Conservation (phyloP, 257 asterid genomes). For the Solanum pinnatisectum region DNA sequence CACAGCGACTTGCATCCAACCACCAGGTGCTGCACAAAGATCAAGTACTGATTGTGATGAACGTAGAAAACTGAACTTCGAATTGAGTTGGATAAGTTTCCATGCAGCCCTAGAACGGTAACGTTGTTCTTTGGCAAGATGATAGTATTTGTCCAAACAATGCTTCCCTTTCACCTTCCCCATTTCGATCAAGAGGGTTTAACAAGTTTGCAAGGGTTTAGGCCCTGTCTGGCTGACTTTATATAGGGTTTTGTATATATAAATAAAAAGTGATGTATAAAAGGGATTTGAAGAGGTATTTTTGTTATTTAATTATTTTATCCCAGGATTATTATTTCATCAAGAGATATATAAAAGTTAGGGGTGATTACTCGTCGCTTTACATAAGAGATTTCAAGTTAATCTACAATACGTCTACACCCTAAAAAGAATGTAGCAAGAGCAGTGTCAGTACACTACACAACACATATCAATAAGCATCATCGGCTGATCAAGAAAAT, state of each 20-base stretch:
- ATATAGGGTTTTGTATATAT: neutral
- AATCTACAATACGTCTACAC: neutral
- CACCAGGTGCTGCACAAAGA: slow-evolving; percentile 98
- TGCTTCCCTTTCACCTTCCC: slow-evolving; percentile 94
- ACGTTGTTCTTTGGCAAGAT: slow-evolving; percentile 79
- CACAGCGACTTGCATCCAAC: slow-evolving; percentile 94
- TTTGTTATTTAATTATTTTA: too few species aligned
- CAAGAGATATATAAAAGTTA: neutral
- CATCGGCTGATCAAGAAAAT: neutral
- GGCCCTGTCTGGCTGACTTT: neutral
- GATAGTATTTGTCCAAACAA: slow-evolving; percentile 73
- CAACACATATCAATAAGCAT: neutral
- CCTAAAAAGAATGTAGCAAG: too few species aligned
- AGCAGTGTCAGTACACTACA: neutral
- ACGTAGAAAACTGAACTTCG: slow-evolving; percentile 62
- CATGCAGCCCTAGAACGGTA: slow-evolving; percentile 89
- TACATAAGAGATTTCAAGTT: neutral
- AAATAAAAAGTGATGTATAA: too few species aligned
- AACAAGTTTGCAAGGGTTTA: neutral
- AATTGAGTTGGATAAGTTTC: slow-evolving; percentile 78
- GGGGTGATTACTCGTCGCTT: neutral
- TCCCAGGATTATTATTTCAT: too few species aligned
- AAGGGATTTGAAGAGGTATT: neutral
- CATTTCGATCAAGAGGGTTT: slow-evolving; percentile 25
- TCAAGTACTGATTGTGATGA: slow-evolving; percentile 73